These are phyloP conservation scores for Sicyos baderoa DNA, from an alignment of 306 rosid species.

Conservation along the genomic window DNA sequence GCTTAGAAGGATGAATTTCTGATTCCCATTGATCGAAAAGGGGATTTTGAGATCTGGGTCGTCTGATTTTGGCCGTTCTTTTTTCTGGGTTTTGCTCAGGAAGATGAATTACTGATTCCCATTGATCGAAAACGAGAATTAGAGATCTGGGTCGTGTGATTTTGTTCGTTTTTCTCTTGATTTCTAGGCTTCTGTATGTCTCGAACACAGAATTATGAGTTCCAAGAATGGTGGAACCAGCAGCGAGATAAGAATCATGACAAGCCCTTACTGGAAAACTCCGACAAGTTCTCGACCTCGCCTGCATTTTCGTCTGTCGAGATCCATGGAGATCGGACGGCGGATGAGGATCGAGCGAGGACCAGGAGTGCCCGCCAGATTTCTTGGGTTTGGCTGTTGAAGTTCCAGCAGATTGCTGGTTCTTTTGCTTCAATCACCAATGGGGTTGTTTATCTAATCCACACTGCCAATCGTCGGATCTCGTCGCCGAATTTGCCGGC, in stretches of 20 bases:
- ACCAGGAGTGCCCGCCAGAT: slow-evolving; percentile 78
- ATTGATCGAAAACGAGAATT: background rate
- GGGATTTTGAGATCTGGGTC: background rate
- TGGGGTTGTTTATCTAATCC: slow-evolving; percentile 36
- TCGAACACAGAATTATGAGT: slow-evolving; percentile 72
- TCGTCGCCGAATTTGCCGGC: slow-evolving; percentile 37
- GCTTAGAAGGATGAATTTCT: background rate
- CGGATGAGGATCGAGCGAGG: slow-evolving; percentile 53
- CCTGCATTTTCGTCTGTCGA: slow-evolving; percentile 39
- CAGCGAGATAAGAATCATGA: slow-evolving; percentile 48
- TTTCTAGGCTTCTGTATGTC: slow-evolving; percentile 41
- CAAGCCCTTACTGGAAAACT: slow-evolving; percentile 22
- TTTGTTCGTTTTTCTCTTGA: slow-evolving; percentile 15
- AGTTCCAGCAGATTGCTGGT: slow-evolving; percentile 60
- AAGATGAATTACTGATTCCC: background rate
- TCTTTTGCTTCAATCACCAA: slow-evolving; percentile 38
- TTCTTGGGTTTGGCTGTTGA: slow-evolving; percentile 57
- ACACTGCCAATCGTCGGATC: slow-evolving; percentile 66
- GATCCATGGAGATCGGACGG: slow-evolving; percentile 36
- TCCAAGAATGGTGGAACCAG: slow-evolving; percentile 99
- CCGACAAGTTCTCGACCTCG: slow-evolving; percentile 13
- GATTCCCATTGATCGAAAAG: background rate
- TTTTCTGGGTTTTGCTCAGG: slow-evolving; percentile 3
- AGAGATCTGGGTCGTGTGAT: slow-evolving; percentile 3
- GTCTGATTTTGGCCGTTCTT: slow-evolving; percentile 15